Base-by-base conservation (phyloP, 306 rosid genomes). In the Dryas octopetala region DNA sequence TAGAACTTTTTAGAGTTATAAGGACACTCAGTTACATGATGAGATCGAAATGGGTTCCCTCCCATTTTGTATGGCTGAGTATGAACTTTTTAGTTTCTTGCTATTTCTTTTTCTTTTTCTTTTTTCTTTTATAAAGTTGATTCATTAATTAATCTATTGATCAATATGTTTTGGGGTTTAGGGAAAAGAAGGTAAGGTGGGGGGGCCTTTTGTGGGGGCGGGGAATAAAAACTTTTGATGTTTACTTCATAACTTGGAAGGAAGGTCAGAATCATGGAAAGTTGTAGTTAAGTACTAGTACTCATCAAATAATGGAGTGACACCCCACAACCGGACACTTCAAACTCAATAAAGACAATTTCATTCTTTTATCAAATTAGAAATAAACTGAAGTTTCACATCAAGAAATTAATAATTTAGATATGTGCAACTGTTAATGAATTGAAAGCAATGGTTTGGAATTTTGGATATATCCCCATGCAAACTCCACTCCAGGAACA, bases 401-500 rank as follows among this genome's bases (percentile, higher is more conserved):
- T 50, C 71, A 44, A 32, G 14, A 47, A 14, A n/a, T 52, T 2
- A 47, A 16, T 26, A 13, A n/a, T n/a, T 17, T 19, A 57, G 17
- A 57, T 17, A 32, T 32, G 38, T 32, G 38, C 38, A 2, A 32
- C 38, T 32, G 38, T 32, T 32, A 32, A 2, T 32, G 38, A 32
- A 32, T 32, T 32, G 38, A 32, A 1, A 32, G 38, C 38, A 32
- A 32, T 68, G 59, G 54, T n/a, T 16, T 68, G 26, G 14, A 55
- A n/a, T 46, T 66, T 13, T 66, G 69, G 17, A 73, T 28, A 79
- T 73, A 48, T 79, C 59, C 78, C 68, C n/a, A 49, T n/a, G 17
- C 15, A 14, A 15, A 55, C 40, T 67, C 69, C 45, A 55, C 40
- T 67, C 60, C 45, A 17, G 13, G 43, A 41, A 75, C 43, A 28